Evolutionary conservation across 495 filamentous ascomycete species (phyloP), one percentile per base, ranked within the genome.

Genomic region (Neurospora intermedia): DNA sequence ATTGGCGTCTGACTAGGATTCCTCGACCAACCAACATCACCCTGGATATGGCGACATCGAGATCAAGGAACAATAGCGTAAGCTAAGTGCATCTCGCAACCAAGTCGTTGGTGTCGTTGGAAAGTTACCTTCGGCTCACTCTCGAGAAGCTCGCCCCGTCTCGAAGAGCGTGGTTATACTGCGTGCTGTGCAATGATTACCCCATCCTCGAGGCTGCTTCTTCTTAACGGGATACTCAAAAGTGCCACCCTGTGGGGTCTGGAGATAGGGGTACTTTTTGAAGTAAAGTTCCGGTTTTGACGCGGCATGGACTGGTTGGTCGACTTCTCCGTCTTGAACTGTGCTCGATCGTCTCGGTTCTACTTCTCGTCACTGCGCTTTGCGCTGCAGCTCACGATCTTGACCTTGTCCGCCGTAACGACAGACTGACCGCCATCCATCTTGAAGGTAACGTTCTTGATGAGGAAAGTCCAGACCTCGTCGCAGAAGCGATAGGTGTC

Each of bases 401-500:
- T 98, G 80, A 99, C 91, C 80, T 91, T 94, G 74, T 97, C 93
- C 8, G 85, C 83, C 3, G 82, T 83, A 2, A 88, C 83, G 11
- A 82, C 79, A n/a, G 78, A 74, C 35, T 86, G 86, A 74, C 90
- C 87, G 78, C 93, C 93, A 74, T 97, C 93, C 82, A 99, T 90
- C 84, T 98, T 98, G 88, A 99, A 97, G 35, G 90, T 94, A 71
- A 98, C 94, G 74, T 98, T 94, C 82, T 98, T 98, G 83, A 99
- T 96, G 74, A 98, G 87, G 85, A 99, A 99, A 2, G 96, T 99
- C 96, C 96, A 99, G 71, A 99, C 96, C 85, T 99, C 96, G 83
- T 99, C 96, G 86, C 96, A 99, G 87, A 98, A 99, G 77, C 96
- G 93, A 86, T 99, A 99, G 40, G 96, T 99, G 81, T 99, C 96